Evolutionary conservation across 2,329 filamentous ascomycete genomes (phyloP).

Genomic region (Corniculantispora saksenae): DNA sequence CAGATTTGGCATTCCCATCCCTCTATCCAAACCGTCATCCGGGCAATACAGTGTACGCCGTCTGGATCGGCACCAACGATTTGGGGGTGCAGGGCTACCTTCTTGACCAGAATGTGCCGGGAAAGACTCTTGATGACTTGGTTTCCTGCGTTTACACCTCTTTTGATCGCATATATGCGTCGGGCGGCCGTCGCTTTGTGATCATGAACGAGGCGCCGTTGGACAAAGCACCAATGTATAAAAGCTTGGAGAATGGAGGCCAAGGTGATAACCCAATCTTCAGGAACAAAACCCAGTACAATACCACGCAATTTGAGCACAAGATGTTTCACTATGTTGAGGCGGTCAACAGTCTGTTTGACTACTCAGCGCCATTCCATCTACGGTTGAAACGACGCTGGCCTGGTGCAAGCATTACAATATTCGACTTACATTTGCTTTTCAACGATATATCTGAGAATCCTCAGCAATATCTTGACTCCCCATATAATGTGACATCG

Average conservation of each 20-base stretch:
- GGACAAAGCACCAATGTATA: conserved; percentile 68
- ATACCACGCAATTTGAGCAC: conserved; percentile 47
- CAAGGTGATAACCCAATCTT: conserved; percentile 46
- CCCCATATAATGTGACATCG: conserved; percentile 62
- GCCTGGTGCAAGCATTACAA: conserved; percentile 60
- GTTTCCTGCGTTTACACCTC: conserved; percentile 65
- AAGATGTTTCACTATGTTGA: conserved; percentile 51
- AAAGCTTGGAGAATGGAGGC: conserved; percentile 36
- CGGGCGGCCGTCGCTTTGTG: conserved; percentile 70
- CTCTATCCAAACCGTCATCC: conserved; percentile 48
- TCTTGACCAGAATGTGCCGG: conserved; percentile 60
- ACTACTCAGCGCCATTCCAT: conserved; percentile 52
- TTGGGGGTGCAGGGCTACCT: conserved; percentile 67
- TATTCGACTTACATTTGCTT: conserved; percentile 68
- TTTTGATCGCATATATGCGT: conserved; percentile 63
- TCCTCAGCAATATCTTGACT: conserved; percentile 61
- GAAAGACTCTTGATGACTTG: conserved; percentile 64
- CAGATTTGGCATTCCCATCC: conserved; percentile 45
- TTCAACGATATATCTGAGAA: conserved; percentile 65
- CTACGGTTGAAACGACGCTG: conserved; percentile 46
- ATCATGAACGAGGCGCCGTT: conserved; percentile 70
- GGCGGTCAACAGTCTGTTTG: conserved; percentile 50
- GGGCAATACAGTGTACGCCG: conserved; percentile 67
- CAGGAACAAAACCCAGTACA: conserved; percentile 46
- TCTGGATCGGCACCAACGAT: conserved; percentile 85